Conservation (phyloP, 106 monocot genomes). For the Allium cepa region DNA sequence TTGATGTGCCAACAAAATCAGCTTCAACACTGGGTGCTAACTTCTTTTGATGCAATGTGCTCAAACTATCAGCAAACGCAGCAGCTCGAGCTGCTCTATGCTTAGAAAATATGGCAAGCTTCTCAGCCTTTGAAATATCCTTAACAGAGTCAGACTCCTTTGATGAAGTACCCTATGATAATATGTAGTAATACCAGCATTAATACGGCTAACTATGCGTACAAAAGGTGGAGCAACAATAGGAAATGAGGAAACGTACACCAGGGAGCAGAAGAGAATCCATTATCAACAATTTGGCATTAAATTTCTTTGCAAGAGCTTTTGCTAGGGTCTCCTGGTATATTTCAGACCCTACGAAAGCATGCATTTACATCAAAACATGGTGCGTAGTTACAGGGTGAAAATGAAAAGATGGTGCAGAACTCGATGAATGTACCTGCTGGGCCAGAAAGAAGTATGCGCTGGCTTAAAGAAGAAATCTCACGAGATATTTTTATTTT, state of each 20-base stretch:
- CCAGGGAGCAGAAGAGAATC: conserved; percentile 26
- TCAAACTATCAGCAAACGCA: not conserved
- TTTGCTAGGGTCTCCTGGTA: conserved; percentile 24
- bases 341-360: conserved; percentile 20
- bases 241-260: conserved; percentile 11
- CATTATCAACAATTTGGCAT: conserved; percentile 15
- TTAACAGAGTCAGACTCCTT: conserved; percentile 69
- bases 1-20: conserved; percentile 51
- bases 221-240: conserved; percentile 1
- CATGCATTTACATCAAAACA: not conserved
- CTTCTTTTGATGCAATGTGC: conserved; percentile 37
- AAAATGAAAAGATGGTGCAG: conserved; percentile 6
- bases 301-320: conserved; percentile 22
- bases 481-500: conserved; percentile 12
- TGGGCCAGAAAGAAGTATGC: conserved; percentile 24
- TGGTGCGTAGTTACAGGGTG: not conserved
- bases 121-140: conserved; percentile 45
- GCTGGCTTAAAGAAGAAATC: conserved; percentile 24
- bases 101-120: conserved; percentile 26
- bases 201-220: not conserved
- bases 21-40: conserved; percentile 54
- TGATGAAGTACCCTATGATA: conserved; percentile 44
- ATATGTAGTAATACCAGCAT: conserved; percentile 5
- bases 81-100: conserved; percentile 29
- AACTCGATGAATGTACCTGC: conserved; percentile 9